Evolutionary conservation across 164 flowering plant genomes (phyloP), one percentile per base, ranked within the genome.

Genomic region (Kalanchoe fedtschenkoi): DNA sequence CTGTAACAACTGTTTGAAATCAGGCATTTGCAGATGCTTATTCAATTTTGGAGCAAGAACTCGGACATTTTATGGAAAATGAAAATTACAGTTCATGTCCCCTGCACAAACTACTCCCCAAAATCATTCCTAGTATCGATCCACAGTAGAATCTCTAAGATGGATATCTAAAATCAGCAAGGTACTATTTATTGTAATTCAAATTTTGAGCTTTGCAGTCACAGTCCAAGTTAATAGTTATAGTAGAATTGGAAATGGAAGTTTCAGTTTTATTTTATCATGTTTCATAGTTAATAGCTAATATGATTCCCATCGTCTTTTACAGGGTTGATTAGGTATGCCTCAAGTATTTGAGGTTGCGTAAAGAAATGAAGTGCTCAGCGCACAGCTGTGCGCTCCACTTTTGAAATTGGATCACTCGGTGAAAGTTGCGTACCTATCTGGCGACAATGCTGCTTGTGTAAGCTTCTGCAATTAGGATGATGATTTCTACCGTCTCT

Each of bases 21-120:
- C 82, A 91, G 97, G 98, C 98, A 62, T 91, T 91, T 80, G 81
- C 96, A 58, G 98, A 91, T 76, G 98, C 98, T 56, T 87, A 84
- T 74, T 66, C 91, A 56, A 62, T 70, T 56, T 62, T 91, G 77
- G 91, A 87, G 69, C 79, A 75, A 63, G 92, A 85, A 73, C 75
- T 84, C 17, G 29, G 65, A 6, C 67, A 61, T 70, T 71, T 85
- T 65, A 63, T 77, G 11, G 58, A 33, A 62, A 57, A 67, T 70
- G 79, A 63, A 56, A 95, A 80, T 64, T 51, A 67, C 60, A 71
- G 63, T 73, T 38, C 67, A 37, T 72, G 58, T 53, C 72, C 75
- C 28, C 58, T 75, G 4, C 69, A 67, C 54, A 77, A 73, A 62
- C 60, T 91, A 59, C 90, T 91, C 63, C 75, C 81, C 0, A 84